These are phyloP conservation scores for Rhododendron kiyosumense DNA, from an alignment of 148 eudicot genomes.

Conservation along the genomic window DNA sequence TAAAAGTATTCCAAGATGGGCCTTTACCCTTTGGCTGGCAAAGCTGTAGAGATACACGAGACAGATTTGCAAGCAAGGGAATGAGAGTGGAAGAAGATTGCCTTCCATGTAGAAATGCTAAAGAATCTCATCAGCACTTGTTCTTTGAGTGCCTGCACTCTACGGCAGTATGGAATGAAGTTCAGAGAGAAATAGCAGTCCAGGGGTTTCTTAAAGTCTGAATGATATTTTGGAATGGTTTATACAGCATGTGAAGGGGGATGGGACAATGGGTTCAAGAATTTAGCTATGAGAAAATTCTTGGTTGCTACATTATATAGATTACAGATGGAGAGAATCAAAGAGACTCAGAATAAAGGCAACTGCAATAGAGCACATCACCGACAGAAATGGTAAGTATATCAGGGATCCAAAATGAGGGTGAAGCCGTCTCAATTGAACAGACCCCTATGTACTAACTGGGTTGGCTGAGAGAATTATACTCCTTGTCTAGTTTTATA, in stretches of 20 bases:
- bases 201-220: neutral
- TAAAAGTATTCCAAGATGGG: neutral
- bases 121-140: neutral
- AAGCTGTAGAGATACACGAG: neutral
- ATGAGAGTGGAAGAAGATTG: neutral
- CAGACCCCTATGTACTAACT: neutral
- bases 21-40: neutral
- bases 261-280: neutral
- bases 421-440: neutral
- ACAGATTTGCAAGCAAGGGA: neutral
- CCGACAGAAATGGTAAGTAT: too few relatives aligned
- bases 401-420: neutral
- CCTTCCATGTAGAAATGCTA: neutral
- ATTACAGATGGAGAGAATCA: neutral
- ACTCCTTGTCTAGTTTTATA: neutral
- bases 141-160: neutral
- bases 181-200: neutral
- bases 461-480: neutral
- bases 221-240: neutral
- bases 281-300: neutral
- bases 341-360: neutral
- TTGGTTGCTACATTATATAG: neutral
- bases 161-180: neutral
- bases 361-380: neutral
- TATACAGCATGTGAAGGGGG: neutral